A percentile compares a stretch with the other conserved stretches of the same genome.
Conservation (phyloP, 2,329 filamentous ascomycete species). For the Colletotrichum somersetense region DNA sequence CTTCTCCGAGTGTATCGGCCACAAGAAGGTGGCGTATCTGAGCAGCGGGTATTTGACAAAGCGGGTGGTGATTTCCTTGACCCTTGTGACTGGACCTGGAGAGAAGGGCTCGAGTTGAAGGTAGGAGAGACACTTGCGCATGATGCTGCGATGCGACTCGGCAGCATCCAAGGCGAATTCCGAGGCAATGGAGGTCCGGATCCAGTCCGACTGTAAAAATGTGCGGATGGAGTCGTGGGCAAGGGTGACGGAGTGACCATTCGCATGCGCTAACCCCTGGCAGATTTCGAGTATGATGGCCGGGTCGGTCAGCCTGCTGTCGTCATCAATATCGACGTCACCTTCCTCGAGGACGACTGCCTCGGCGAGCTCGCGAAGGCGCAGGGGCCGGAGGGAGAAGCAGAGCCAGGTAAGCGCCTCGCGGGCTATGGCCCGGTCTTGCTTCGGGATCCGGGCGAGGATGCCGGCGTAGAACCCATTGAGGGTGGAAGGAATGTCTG, state of each 20-base stretch:
- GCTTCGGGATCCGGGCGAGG: conserved; percentile 43
- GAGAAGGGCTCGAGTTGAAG: conserved; percentile 42
- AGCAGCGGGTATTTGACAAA: conserved; percentile 39
- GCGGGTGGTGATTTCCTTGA: conserved; percentile 15
- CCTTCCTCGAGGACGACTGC: conserved; percentile 46
- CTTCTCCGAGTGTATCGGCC: conserved; percentile 45
- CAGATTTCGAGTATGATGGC: conserved; percentile 43
- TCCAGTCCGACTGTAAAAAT: conserved; percentile 43
- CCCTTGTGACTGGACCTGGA: conserved; percentile 34
- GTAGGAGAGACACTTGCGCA: conserved; percentile 45
- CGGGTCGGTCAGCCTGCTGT: conserved; percentile 44
- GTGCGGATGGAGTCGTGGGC: conserved; percentile 46
- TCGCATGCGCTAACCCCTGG: conserved; percentile 42
- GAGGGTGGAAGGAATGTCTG: conserved; percentile 44
- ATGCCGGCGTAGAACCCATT: conserved; percentile 45
- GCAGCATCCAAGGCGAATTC: conserved; percentile 42
- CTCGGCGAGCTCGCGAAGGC: conserved; percentile 46
- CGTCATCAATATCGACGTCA: conserved; percentile 45
- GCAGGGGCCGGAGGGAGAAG: conserved; percentile 46
- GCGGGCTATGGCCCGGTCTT: conserved; percentile 45
- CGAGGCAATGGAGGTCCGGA: conserved; percentile 41
- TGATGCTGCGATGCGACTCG: conserved; percentile 41
- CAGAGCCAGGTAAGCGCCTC: conserved; percentile 47
- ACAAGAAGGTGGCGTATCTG: conserved; percentile 41
- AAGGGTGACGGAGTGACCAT: conserved; percentile 41